Evolutionary conservation across 331 rosid genomes (phyloP), one percentile per base, ranked within the genome.

Genomic region (Dryas integrifolia): DNA sequence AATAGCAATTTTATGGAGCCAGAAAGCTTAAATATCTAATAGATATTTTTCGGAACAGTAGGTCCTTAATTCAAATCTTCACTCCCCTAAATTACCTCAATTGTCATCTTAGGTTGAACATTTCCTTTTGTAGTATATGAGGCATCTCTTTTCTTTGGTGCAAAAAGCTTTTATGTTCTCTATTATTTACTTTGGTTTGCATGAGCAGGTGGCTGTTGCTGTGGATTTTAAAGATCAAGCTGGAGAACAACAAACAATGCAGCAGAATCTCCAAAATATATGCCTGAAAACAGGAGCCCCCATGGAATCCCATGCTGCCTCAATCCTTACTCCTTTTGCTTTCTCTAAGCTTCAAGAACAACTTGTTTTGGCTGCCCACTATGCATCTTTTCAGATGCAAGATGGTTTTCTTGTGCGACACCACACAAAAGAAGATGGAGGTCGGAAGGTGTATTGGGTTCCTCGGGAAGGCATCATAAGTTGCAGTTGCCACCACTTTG

Each of bases 211-310:
- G 64, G 98, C 97, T 58, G 97, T 86, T 81, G 96, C 95, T 58
- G 92, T 93, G 65, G 98, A 93, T 89, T 93, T 91, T 67, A 93
- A 85, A 86, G 98, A 93, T 82, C 98, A 93, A 82, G 89, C 97
- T 52, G 98, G 97, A 74, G 98, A 93, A 77, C 96, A 93, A 75
- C 96, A 93, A 86, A 93, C 95, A 75, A 93, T 93, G 98, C 98
- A 93, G 82, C 98, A 93, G 84, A 93, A 89, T 89, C 96, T 93
- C 70, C 98, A 93, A 79, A 93, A 93, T 80, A 91, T 93, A 62
- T 85, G 90, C 85, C 90, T 91, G 71, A 93, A 93, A 88, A 93
- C 98, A 49, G 98, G 98, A 74, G 98, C 98, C 24, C 98, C 98
- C 5, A 93, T 93, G 98, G 98, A 93, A 78, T 93, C 98, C 4